Base-by-base conservation (phyloP, 108 stramenopile species). In the Aurantiochytrium sp. region DNA sequence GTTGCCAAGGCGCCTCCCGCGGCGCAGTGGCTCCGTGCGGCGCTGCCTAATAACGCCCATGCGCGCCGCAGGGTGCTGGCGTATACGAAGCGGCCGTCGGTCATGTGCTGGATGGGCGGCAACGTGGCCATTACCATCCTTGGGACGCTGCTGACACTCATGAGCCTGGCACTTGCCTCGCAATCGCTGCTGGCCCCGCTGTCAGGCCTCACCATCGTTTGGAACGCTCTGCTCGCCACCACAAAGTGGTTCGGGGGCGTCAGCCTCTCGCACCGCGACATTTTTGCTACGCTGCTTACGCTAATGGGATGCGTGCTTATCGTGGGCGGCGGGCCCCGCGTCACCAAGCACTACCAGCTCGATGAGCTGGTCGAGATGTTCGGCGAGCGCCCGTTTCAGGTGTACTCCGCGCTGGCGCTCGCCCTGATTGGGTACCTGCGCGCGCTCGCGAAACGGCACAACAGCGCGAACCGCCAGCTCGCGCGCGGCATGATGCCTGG, bases 71-170 rank as follows among this genome's bases (percentile, higher is more conserved):
- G 32, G 45, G 73, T 81, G n/a, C 6, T 48, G 42, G 45, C 39
- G 6, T 48, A 41, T 21, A 27, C 45, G 45, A 12, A 6, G n/a
- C 21, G 73, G 45, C 73, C 73, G n/a, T 81, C 73, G 19, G n/a
- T 48, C n/a, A 48, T 81, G 42, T 41, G 39, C 19, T 81, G 73
- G 73, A 6, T 81, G 21, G 73, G 39, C 30, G 73, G 73, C 45
- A 81, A 81, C 45, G 73, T 81, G n/a, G 73, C 73, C 42, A 81
- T 81, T 24, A 81, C 73, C 39, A 27, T 81, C 30, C 73, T 81
- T 30, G 73, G 73, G 12, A 81, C 73, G 39, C 27, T 81, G 17
- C 1, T 81, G 42, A 81, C 73, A 17, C 30, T 81, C 24, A 48
- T 48, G 42, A 81, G 73, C 24, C 45, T 81, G 6, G 73, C 73